Evolutionary conservation across 805 yeast species (phyloP), one percentile per base, ranked within the genome.

Genomic region (Saturnispora quitensis): DNA sequence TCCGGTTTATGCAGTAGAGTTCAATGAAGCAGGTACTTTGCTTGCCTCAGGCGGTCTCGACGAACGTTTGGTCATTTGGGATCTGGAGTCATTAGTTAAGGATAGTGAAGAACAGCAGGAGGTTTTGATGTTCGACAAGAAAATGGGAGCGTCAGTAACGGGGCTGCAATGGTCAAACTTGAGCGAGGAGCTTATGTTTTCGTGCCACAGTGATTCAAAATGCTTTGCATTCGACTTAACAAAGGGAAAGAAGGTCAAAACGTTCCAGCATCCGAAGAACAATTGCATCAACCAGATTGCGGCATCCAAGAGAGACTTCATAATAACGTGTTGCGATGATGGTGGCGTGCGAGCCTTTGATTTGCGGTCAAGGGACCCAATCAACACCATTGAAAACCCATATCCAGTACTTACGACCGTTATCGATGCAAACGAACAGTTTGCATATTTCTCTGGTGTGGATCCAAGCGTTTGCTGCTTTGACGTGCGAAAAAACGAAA

Each of bases 41-140:
- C 64, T 84, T 18, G 90, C 84, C 0, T 73, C 89, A 3, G 84
- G 82, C 5, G 86, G 89, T 2, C 55, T 70, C 17, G 91, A 86
- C 58, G 71, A 70, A 50, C 61, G 68, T n/a, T 67, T 81, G 2
- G 57, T 56, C 33, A 48, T 48, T 17, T 48, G 51, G 51, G 47
- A 43, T 7, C 6, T 43, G 7, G 20, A 33, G 13, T 17, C 47
- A 13, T 20, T 48, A 40, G 42, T 25, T 24, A 13, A 33, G 5
- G 36, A 48, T 12, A 28, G 22, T 5, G 17, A 25, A 15, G 33
- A 40, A 48, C 27, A 33, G 25, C 18, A 13, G 8, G 22, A 44
- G 50, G 17, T 25, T 58, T 2, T 88, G 83, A 38, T 38, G 22
- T 38, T 38, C 18, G 17, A 38, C 9, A 38, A 38, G 22, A 18